Base-by-base conservation (phyloP, 306 rosid genomes). In the Acacia melanoxylon region DNA sequence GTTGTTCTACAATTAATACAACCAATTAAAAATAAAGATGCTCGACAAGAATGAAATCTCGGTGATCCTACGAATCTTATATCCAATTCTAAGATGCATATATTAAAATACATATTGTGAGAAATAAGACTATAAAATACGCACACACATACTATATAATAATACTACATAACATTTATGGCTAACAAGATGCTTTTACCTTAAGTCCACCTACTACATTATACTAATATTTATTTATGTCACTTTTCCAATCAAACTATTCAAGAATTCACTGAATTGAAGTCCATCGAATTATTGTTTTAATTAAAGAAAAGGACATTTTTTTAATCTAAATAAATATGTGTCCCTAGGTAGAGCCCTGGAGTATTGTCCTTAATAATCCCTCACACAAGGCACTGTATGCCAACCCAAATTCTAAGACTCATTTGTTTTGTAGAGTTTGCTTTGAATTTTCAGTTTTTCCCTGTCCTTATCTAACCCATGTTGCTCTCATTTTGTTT, bases 21-120 rank as follows among this genome's bases (percentile, higher is more conserved):
- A 3, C 8, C 63, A 22, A 61, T 22, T 24, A 24, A 71, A 45
- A 71, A 45, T 13, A 72, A 3, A 48, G 42, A 48, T 31, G 2
- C 54, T 72, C 35, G 40, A 56, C 52, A 75, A 75, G 62, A 42
- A 52, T 20, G 20, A 52, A 51, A 51, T 74, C 75, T 71, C 25
- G 13, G 48, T 25, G 75, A 44, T 74, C 63, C 25, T 19, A 9
- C 48, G 63, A 51, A 74, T 29, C 63, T 31, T 54, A 74, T 31
- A 35, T 17, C 46, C n/a, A 31, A 10, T 52, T 52, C 6, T 20
- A 33, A 10, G 24, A 3, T 5, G 31, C 13, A 19, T 33, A 12
- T 31, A 29, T 4, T 3, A 46, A 29, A 8, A 56, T 2, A 2
- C 3, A 49, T 54, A 49, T 8, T 51, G 51, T 31, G 65, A 72